Evolutionary conservation across 1,284 basidiomycete species (phyloP).

Genomic region (Naganishia cerealis): DNA sequence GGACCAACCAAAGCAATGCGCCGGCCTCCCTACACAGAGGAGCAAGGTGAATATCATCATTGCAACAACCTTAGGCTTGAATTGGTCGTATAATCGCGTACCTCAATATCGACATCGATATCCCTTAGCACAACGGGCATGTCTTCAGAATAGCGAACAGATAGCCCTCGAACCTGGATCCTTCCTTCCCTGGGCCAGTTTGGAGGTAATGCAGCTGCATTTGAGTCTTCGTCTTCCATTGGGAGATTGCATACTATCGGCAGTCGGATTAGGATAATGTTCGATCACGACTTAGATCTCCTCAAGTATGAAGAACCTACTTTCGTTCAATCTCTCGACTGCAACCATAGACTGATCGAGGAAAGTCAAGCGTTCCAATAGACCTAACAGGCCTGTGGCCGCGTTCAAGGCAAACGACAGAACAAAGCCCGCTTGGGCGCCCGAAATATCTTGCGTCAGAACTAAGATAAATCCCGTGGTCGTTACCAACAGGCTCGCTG

Average conservation of each 20-base stretch:
- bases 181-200: constrained; percentile 68
- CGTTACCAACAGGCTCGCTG: constrained; percentile 45
- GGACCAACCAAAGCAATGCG: constrained; percentile 77
- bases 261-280: constrained; percentile 31
- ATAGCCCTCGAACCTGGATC: constrained; percentile 65
- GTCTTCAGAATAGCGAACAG: constrained; percentile 68
- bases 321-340: constrained; percentile 31
- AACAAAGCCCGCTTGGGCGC: constrained; percentile 55
- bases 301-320: constrained; percentile 2
- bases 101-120: constrained; percentile 63
- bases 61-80: neutral
- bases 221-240: constrained; percentile 37
- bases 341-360: constrained; percentile 44
- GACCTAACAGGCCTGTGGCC: constrained; percentile 44
- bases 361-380: constrained; percentile 35
- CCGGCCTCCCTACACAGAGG: constrained; percentile 59
- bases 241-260: constrained; percentile 43
- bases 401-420: constrained; percentile 53
- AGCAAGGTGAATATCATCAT: constrained; percentile 22
- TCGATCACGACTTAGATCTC: neutral
- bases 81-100: constrained; percentile 27
- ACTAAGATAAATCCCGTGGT: constrained; percentile 55
- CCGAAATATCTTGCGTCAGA: constrained; percentile 43
- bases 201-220: constrained; percentile 51
- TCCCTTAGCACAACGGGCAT: constrained; percentile 71